phyloP scores from a whole-genome alignment of 106 monocot genomes.

The Phalaenopsis aphrodite region DNA sequence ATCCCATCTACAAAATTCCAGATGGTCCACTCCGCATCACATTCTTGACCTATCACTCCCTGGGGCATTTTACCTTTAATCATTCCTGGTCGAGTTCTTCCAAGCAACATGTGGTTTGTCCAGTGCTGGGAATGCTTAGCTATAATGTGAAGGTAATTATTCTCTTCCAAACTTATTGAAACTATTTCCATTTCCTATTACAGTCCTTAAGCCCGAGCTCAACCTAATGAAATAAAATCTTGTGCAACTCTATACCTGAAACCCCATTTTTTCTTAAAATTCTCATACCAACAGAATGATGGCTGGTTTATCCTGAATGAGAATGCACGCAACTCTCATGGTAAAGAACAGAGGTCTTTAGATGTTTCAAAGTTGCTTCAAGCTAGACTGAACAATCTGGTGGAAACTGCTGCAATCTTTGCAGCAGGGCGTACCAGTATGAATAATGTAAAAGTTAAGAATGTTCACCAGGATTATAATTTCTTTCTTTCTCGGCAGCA shows the following conservation, averaged over 20 bases:
- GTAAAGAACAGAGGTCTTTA: neutral
- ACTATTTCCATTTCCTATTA: neutral
- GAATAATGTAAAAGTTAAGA: neutral
- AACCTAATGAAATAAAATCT: neutral
- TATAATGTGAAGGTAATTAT: slow-evolving; percentile 28
- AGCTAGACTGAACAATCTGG: slow-evolving; percentile 15
- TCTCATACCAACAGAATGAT: slow-evolving; percentile 11
- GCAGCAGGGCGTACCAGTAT: slow-evolving; percentile 15
- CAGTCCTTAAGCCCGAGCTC: neutral
- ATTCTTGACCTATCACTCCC: slow-evolving; percentile 32
- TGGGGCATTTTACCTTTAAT: slow-evolving; percentile 14
- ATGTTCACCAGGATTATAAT: slow-evolving; percentile 23
- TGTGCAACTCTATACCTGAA: too few relatives aligned
- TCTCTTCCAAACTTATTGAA: neutral
- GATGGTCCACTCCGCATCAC: slow-evolving; percentile 22
- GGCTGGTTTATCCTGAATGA: slow-evolving; percentile 11
- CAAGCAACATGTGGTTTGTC: slow-evolving; percentile 11
- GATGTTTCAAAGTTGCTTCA: slow-evolving; percentile 10
- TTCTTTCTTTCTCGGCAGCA: slow-evolving; percentile 20
- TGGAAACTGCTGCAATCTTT: slow-evolving; percentile 24
- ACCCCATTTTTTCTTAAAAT: neutral
- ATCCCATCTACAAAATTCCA: slow-evolving; percentile 33
- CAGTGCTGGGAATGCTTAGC: slow-evolving; percentile 28
- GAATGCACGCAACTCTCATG: slow-evolving; percentile 7
- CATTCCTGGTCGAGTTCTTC: neutral